These are phyloP conservation scores for Cytospora chrysosperma DNA, from an alignment of 2,329 filamentous ascomycete species.

Conservation along the genomic window DNA sequence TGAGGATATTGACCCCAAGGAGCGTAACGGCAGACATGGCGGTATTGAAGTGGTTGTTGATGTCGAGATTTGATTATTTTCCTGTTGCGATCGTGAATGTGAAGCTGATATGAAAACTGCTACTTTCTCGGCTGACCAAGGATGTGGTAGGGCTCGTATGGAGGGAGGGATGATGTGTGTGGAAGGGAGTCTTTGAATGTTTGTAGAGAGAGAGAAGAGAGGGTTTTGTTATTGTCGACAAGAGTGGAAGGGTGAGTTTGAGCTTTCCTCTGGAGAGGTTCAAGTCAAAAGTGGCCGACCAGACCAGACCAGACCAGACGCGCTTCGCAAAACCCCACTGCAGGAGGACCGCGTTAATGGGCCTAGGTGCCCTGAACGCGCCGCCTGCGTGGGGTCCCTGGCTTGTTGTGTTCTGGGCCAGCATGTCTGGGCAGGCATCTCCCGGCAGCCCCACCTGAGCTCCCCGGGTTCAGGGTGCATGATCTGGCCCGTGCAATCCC, in stretches of 20 bases:
- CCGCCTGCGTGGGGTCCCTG: not conserved
- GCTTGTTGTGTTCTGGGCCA: not conserved
- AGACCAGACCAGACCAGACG: constrained; percentile 9
- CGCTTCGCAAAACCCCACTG: constrained; percentile 6
- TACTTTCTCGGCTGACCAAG: not conserved
- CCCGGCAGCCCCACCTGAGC: not conserved
- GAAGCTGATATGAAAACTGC: not conserved
- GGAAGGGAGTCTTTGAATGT: not conserved
- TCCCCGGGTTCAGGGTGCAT: not conserved
- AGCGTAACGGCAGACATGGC: constrained; percentile 93
- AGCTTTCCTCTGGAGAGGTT: not conserved
- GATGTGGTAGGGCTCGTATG: not conserved
- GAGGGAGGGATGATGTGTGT: not conserved
- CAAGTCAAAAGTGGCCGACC: constrained; percentile 12
- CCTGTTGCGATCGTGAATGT: not conserved
- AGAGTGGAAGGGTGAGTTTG: not conserved
- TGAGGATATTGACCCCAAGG: constrained; percentile 90
- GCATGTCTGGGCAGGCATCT: not conserved
- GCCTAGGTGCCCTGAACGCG: constrained; percentile 4
- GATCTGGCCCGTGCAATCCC: not conserved
- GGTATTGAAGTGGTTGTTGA: not conserved
- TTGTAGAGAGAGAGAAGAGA: not conserved
- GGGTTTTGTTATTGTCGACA: not conserved
- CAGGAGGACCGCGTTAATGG: constrained; percentile 10
- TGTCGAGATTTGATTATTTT: not conserved